These are phyloP conservation scores for Cystoderma amianthinum DNA, from an alignment of 768 basidiomycete species.

Conservation along the genomic window DNA sequence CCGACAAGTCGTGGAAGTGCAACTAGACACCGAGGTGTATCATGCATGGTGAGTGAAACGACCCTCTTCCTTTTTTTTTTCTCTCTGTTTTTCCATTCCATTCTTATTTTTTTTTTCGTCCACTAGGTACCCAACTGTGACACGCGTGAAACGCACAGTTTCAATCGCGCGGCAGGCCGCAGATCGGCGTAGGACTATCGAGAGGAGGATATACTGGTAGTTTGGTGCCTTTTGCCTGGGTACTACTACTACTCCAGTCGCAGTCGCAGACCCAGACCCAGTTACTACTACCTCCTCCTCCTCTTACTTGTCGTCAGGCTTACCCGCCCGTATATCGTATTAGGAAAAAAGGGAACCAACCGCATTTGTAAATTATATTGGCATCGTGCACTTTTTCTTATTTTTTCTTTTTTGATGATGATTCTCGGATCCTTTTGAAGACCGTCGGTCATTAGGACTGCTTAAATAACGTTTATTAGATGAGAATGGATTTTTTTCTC, in stretches of 20 bases:
- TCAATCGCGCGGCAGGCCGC: constrained; percentile 44
- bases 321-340: neutral
- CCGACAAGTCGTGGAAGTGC: constrained; percentile 77
- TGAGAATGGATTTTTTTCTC: no score
- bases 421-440: no score
- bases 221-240: neutral
- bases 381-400: no score
- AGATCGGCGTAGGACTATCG: constrained; percentile 46
- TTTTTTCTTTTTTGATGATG: no score
- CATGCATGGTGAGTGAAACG: constrained; percentile 59
- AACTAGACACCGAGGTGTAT: constrained; percentile 68
- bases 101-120: no score
- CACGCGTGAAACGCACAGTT: constrained; percentile 70
- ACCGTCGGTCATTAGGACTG: no score
- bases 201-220: constrained; percentile 76
- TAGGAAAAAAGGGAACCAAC: no score
- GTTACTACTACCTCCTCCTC: neutral
- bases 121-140: constrained; percentile 68
- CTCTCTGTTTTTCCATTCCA: neutral
- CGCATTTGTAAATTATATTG: no score
- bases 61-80: no score
- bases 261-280: no score
- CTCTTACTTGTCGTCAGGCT: neutral
- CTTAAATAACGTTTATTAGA: no score
- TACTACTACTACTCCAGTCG: neutral